A percentile compares a stretch with the other conserved stretches of the same genome.
phyloP scores from a whole-genome alignment of 305 asterid genomes.

The Fraxinus greggii region DNA sequence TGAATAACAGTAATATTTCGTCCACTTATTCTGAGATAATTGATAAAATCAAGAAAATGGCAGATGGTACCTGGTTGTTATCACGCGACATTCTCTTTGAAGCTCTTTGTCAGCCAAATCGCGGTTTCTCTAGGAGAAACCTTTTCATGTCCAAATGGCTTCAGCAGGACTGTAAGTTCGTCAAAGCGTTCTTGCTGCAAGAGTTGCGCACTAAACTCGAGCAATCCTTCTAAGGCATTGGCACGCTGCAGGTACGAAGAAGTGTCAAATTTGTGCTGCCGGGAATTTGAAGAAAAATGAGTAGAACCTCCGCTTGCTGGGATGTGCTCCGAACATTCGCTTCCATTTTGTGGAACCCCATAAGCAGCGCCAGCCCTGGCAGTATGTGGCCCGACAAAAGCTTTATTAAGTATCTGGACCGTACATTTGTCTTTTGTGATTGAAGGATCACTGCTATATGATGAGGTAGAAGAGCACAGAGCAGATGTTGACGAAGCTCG shows the following conservation, averaged over 20 bases:
- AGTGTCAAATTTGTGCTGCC: conserved; percentile 70
- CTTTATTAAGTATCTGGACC: conserved; percentile 43
- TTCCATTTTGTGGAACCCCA: conserved; percentile 44
- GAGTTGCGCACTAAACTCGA: conserved; percentile 86
- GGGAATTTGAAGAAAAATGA: conserved; percentile 55
- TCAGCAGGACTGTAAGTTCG: conserved; percentile 78
- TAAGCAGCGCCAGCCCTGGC: neutral
- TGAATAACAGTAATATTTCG: neutral
- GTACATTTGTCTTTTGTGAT: conserved; percentile 73
- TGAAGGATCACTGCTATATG: conserved; percentile 42
- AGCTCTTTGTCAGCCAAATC: conserved; percentile 92
- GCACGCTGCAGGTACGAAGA: conserved; percentile 88
- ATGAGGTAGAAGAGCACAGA: conserved; percentile 58
- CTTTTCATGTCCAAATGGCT: conserved; percentile 89
- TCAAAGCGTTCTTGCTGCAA: conserved; percentile 83
- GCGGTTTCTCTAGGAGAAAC: conserved; percentile 95
- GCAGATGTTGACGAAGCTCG: conserved; percentile 48
- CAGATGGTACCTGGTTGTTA: neutral
- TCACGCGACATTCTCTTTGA: conserved; percentile 53
- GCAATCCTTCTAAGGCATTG: conserved; percentile 86
- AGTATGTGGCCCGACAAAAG: conserved; percentile 3
- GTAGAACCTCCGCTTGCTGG: conserved; percentile 51
- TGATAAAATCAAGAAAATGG: neutral
- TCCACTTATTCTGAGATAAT: neutral
- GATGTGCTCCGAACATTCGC: conserved; percentile 65